These are phyloP conservation scores for Linnemannia schmuckeri DNA, from an alignment of 192 early-diverging fungal genomes.

Conservation along the genomic window DNA sequence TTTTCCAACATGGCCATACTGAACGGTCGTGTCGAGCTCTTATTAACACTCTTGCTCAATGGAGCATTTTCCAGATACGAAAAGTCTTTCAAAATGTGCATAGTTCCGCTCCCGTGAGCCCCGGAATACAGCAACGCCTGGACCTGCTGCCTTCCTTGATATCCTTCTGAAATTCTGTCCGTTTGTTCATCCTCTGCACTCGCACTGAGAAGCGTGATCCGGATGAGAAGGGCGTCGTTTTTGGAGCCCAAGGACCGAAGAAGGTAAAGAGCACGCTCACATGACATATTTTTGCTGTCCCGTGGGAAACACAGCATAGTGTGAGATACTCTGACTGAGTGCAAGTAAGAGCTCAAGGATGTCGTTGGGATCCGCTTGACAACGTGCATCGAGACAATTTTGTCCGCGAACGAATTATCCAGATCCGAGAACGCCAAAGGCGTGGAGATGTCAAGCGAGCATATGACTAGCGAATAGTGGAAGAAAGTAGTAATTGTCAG, in stretches of 20 bases:
- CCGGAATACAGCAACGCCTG: slow-evolving; percentile 16
- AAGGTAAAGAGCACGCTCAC: slow-evolving; percentile 20
- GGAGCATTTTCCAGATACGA: neutral
- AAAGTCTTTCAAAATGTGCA: slow-evolving; percentile 12
- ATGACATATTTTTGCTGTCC: slow-evolving; percentile 4
- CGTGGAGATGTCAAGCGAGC: neutral
- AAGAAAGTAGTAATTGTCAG: neutral
- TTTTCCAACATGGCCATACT: slow-evolving; percentile 42
- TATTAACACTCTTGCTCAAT: neutral
- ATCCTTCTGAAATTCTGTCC: neutral
- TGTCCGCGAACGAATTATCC: neutral
- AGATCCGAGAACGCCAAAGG: neutral
- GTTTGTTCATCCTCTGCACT: neutral
- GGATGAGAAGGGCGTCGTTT: slow-evolving; percentile 22
- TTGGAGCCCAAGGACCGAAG: slow-evolving; percentile 18
- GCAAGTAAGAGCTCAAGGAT: slow-evolving; percentile 12
- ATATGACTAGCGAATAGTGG: neutral
- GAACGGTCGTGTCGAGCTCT: slow-evolving; percentile 3
- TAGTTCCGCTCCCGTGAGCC: neutral
- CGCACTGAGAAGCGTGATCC: slow-evolving; percentile 1
- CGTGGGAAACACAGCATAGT: slow-evolving; percentile 29
- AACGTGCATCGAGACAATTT: slow-evolving; percentile 24
- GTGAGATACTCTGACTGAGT: neutral
- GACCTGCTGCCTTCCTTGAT: slow-evolving; percentile 4
- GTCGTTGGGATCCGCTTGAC: slow-evolving; percentile 17